These are phyloP conservation scores for Camellia granthamiana DNA, from an alignment of 148 eudicot species.

Conservation along the genomic window DNA sequence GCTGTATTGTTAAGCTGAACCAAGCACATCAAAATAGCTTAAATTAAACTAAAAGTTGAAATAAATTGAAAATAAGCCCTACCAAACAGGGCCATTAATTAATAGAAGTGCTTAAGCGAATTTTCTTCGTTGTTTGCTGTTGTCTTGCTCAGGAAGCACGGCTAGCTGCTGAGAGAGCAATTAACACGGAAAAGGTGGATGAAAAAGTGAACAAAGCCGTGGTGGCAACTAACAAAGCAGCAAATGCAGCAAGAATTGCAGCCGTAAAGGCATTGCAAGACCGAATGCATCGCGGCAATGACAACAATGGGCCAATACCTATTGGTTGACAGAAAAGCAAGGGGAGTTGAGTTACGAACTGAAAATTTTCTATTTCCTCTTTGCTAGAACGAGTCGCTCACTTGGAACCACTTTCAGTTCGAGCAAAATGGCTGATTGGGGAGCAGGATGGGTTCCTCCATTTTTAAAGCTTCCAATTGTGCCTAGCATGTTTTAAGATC, in stretches of 20 bases:
- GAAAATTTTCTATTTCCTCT: not conserved
- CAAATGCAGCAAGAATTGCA: constrained; percentile 66
- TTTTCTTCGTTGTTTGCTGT: not conserved
- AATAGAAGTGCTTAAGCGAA: not conserved
- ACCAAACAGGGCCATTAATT: too few relatives aligned
- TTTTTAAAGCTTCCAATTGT: constrained; percentile 21
- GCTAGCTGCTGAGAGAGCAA: constrained; percentile 45
- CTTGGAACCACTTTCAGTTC: constrained; percentile 33
- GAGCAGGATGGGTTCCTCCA: constrained; percentile 25
- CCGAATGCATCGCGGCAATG: constrained; percentile 29
- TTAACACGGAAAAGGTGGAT: constrained; percentile 24
- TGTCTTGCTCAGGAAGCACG: constrained; percentile 45
- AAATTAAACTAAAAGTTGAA: too few relatives aligned
- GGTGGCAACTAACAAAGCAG: constrained; percentile 53
- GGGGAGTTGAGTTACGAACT: too few relatives aligned
- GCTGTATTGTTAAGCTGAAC: too few relatives aligned
- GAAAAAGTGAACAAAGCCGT: constrained; percentile 44
- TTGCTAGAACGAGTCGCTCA: constrained; percentile 13
- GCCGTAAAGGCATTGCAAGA: constrained; percentile 65
- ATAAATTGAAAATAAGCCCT: too few relatives aligned
- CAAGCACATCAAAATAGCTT: too few relatives aligned
- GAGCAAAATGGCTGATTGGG: constrained; percentile 25
- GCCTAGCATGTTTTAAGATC: not conserved
- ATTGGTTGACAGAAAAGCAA: constrained; percentile 18
- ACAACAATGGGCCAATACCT: constrained; percentile 9